A percentile compares a stretch with the other conserved stretches of the same genome.
These are phyloP conservation scores for Pelargonium fulgidum DNA, from an alignment of 441 rosid genomes.

Conservation along the genomic window DNA sequence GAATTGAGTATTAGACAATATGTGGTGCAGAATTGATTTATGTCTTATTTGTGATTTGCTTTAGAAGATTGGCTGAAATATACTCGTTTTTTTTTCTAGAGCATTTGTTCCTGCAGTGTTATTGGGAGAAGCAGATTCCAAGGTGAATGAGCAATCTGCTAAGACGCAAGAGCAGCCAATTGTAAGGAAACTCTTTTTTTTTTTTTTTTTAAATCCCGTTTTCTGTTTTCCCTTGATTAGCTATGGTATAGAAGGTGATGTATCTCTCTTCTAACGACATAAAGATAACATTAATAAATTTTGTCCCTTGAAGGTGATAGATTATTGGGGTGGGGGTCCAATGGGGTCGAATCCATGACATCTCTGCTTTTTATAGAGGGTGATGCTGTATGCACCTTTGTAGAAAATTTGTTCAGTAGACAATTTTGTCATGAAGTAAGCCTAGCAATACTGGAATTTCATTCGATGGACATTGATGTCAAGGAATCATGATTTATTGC, in stretches of 20 bases:
- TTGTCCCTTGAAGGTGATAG: not conserved
- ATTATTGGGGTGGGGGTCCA: not conserved
- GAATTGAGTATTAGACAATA: not conserved
- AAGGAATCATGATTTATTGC: not conserved
- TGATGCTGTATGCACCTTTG: not conserved
- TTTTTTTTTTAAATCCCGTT: not conserved
- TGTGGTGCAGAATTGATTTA: not conserved
- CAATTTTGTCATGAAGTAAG: not conserved
- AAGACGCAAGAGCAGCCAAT: conserved; percentile 62
- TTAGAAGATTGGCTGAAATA: not conserved
- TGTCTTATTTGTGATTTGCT: not conserved
- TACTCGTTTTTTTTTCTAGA: conserved; percentile 41
- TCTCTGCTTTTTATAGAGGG: not conserved
- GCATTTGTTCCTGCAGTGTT: conserved; percentile 99
- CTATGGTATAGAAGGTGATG: not conserved
- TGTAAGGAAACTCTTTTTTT: conserved; percentile 47
- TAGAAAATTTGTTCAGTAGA: not conserved
- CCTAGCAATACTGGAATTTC: not conserved
- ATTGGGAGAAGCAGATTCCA: conserved; percentile 85
- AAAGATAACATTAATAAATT: not conserved
- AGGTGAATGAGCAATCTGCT: conserved; percentile 66
- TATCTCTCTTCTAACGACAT: conserved; percentile 2
- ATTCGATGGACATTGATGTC: not conserved
- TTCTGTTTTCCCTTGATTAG: not conserved
- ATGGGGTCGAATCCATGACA: not conserved